Base-by-base conservation (phyloP, 192 early-diverging fungal genomes). In the Coemansia sp. region DNA sequence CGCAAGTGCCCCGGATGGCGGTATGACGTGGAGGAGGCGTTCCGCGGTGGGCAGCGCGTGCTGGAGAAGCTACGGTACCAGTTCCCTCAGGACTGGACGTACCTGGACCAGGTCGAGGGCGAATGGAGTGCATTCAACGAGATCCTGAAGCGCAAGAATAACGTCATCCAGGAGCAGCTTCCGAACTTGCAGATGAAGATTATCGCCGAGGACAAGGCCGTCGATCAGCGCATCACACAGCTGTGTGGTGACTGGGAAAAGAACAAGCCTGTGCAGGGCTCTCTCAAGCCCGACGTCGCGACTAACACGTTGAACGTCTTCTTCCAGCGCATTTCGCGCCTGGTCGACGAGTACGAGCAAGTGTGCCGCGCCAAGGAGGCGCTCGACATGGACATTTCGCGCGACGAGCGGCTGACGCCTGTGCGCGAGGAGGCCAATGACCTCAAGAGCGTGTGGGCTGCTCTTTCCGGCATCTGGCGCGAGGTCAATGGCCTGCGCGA, bases 61-160 rank as follows among this genome's bases (percentile, higher is more conserved):
- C 83, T 99, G 24, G 94, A 97, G 68, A 88, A 92, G 58, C 96
- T 97, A 78, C 86, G 97, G 46, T 99, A 87, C 84, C 90, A 92
- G 75, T 98, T 97, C 77, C 94, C 95, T n/a, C 74, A 66, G 38
- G 95, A 99, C 72, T 99, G 97, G 96, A 73, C 98, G 46, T 93
- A 96, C 74, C 84, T 93, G 38, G 98, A 98, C 60, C 93, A 98
- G 67, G 86, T 98, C 16, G 95, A 95, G 46, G 95, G 96, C 71
- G 98, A 98, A 78, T 98, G 96, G 95, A 92, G 91, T 72, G 92
- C 96, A 4, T 96, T 99, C 62, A 95, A 92, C 72, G 93, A 98
- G 83, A 97, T 99, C 62, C 72, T 98, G 39, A 84, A 83, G 57
- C 87, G 92, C 73, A 98, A 98, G 88, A 91, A 92, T 71, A 89